Percentiles rank a stretch among this genome's conserved stretches.
Conservation (phyloP, 768 basidiomycete species). For the Leccinum rimulosum region DNA sequence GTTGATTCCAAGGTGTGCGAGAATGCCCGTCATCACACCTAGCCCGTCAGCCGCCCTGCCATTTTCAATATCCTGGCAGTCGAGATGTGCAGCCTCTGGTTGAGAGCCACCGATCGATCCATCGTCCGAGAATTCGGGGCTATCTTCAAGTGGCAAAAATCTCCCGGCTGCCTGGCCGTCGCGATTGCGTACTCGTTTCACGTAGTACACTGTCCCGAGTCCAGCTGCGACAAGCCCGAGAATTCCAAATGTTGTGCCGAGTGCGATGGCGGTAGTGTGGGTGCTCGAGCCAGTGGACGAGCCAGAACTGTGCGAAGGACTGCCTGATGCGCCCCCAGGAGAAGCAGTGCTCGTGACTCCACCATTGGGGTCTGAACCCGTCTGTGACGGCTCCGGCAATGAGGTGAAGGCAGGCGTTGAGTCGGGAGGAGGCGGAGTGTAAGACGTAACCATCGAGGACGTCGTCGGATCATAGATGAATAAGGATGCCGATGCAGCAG, state of each 20-base stretch:
- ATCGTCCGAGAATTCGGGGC: constrained; percentile 14
- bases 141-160: constrained; percentile 23
- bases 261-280: constrained; percentile 46
- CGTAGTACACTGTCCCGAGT: constrained; percentile 42
- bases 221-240: constrained; percentile 50
- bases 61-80: constrained; percentile 4
- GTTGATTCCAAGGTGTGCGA: constrained; percentile 25
- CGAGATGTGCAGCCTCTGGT: constrained; percentile 4
- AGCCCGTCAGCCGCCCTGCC: background rate
- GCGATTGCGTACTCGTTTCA: constrained; percentile 33
- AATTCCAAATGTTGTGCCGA: constrained; percentile 62
- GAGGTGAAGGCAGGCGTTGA: constrained; percentile 32
- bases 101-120: constrained; percentile 6
- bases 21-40: constrained; percentile 14
- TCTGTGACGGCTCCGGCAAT: constrained; percentile 35
- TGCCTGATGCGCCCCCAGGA: constrained; percentile 5
- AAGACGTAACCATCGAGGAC: constrained; percentile 41
- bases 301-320: constrained; percentile 17
- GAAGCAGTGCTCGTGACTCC: constrained; percentile 11
- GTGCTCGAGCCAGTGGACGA: constrained; percentile 19
- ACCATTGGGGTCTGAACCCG: constrained; percentile 16
- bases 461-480: constrained; percentile 46
- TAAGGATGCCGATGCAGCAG: constrained; percentile 48
- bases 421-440: constrained; percentile 36
- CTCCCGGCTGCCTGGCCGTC: background rate